phyloP scores from a whole-genome alignment of 208 protist genomes.

The Acanthamoeba royreba region DNA sequence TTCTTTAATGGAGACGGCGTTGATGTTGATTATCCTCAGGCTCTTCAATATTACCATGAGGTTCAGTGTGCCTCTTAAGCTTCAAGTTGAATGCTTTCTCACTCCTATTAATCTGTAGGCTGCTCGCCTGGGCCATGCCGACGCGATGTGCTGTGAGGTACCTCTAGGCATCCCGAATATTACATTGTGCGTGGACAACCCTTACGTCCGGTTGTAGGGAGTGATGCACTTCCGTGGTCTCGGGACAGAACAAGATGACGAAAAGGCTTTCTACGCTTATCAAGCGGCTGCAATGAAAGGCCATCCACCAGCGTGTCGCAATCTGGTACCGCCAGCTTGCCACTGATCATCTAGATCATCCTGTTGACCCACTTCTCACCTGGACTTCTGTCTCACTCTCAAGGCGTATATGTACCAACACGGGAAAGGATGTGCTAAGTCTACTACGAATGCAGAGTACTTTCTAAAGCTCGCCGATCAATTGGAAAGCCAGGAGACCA shows the following conservation, averaged over 20 bases:
- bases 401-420: neutral
- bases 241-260: neutral
- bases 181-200: neutral
- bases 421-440: neutral
- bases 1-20: neutral
- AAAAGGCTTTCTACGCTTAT: conserved; percentile 27
- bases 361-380: neutral
- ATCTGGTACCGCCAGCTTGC: neutral
- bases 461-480: neutral
- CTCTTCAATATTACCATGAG: neutral
- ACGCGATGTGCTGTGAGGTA: conserved; percentile 25
- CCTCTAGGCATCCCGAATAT: neutral
- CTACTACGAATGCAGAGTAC: neutral
- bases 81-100: neutral
- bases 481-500: neutral
- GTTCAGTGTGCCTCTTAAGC: neutral
- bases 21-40: neutral
- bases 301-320: neutral
- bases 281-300: neutral
- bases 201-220: too few relatives aligned
- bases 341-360: neutral
- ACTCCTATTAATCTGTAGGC: neutral
- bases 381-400: too few relatives aligned
- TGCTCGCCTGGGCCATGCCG: neutral
- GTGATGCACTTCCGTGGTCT: conserved; percentile 12